Percentiles rank a stretch among this genome's conserved stretches.
Conservation (phyloP, 768 basidiomycete genomes). For the Mycena indigotica region DNA sequence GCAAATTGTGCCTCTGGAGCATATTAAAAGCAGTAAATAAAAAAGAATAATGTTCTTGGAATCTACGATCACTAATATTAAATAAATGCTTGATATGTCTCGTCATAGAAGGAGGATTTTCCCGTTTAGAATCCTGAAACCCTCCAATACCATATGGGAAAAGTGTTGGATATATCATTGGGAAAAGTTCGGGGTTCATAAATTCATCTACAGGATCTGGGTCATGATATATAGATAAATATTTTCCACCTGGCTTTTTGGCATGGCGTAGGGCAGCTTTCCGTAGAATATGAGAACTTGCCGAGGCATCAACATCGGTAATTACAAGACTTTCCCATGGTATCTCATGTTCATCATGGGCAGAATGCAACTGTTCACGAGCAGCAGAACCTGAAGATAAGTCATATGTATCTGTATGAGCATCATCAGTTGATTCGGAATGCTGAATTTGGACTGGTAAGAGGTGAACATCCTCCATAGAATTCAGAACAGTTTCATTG, state of each 20-base stretch:
- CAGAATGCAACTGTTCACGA: not conserved
- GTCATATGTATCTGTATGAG: slow-evolving; percentile 1
- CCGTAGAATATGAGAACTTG: slow-evolving; percentile 17
- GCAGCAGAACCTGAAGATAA: not conserved
- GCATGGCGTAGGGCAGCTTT: slow-evolving; percentile 28
- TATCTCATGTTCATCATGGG: not conserved
- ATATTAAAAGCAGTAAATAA: slow-evolving; percentile 34
- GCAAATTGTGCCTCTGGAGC: slow-evolving; percentile 22
- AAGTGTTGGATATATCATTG: slow-evolving; percentile 29
- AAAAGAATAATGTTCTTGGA: slow-evolving; percentile 30
- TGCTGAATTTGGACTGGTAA: slow-evolving; percentile 2
- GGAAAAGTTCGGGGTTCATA: slow-evolving; percentile 25
- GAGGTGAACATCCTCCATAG: not conserved
- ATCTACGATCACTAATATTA: slow-evolving; percentile 8
- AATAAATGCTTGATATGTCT: slow-evolving; percentile 27
- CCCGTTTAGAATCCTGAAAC: slow-evolving; percentile 22
- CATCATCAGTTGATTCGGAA: not conserved
- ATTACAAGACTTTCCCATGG: slow-evolving; percentile 9
- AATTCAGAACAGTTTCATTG: not conserved
- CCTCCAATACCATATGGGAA: slow-evolving; percentile 32
- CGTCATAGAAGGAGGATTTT: slow-evolving; percentile 13
- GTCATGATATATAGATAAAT: slow-evolving; percentile 22
- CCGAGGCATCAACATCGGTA: slow-evolving; percentile 25
- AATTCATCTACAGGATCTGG: slow-evolving; percentile 25
- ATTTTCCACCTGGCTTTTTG: slow-evolving; percentile 18